These are phyloP conservation scores for Lodderomyces metapsilosis DNA, from an alignment of 1,139 yeast genomes.

Conservation along the genomic window DNA sequence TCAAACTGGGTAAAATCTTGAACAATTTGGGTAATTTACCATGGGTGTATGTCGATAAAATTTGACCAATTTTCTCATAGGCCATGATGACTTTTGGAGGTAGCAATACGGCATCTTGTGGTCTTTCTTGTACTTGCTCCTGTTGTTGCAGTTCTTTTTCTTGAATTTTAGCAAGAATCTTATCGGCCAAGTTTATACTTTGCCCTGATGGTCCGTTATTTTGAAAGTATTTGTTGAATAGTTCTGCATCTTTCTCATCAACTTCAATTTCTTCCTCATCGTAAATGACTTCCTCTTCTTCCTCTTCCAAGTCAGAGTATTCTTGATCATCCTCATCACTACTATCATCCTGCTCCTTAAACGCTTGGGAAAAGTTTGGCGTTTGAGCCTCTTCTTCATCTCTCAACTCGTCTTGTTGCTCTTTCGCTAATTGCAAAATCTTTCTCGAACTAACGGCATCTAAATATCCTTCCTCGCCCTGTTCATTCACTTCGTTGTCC, in stretches of 20 bases:
- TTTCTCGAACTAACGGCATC: slow-evolving; percentile 84
- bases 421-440: slow-evolving; percentile 83
- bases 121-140: slow-evolving; percentile 20
- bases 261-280: slow-evolving; percentile 60
- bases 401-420: slow-evolving; percentile 86
- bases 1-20: slow-evolving; percentile 88
- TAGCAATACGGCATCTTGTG: slow-evolving; percentile 60
- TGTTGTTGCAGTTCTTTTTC: slow-evolving; percentile 55
- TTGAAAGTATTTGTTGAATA: slow-evolving; percentile 66
- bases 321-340: slow-evolving; percentile 2
- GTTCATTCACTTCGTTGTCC: slow-evolving; percentile 34
- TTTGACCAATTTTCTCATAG: slow-evolving; percentile 85
- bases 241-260: slow-evolving; percentile 67
- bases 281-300: slow-evolving; percentile 37
- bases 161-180: slow-evolving; percentile 83
- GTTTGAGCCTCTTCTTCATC: slow-evolving; percentile 49
- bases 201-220: slow-evolving; percentile 34
- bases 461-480: slow-evolving; percentile 59
- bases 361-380: slow-evolving; percentile 23
- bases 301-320: slow-evolving; percentile 45
- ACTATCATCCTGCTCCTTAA: slow-evolving; percentile 26
- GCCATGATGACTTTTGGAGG: slow-evolving; percentile 97
- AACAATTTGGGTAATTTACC: slow-evolving; percentile 94
- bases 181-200: slow-evolving; percentile 78
- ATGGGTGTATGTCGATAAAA: slow-evolving; percentile 87